Conservation (phyloP, 2,329 filamentous ascomycete species). For the Elsinoe ampelina region DNA sequence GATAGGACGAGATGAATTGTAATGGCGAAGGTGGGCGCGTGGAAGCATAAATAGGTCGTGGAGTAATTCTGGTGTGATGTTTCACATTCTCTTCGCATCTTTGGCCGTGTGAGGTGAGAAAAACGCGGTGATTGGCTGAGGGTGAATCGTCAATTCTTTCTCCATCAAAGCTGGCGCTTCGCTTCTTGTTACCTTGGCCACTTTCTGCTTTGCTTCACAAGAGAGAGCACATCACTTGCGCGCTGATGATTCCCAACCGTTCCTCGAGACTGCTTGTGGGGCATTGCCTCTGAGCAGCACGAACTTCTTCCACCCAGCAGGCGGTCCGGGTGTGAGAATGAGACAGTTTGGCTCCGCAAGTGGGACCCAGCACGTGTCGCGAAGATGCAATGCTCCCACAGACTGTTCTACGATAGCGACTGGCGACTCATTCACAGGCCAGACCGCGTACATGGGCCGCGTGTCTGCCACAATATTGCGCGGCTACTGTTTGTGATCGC, state of each 20-base stretch:
- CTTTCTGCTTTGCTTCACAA: background rate
- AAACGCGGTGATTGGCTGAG: constrained; percentile 1
- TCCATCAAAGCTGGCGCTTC: background rate
- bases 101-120: background rate
- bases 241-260: too few relatives aligned
- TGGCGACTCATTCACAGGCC: too few relatives aligned
- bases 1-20: constrained; percentile 1
- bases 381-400: background rate
- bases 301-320: too few relatives aligned
- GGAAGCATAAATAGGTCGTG: background rate
- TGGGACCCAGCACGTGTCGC: background rate
- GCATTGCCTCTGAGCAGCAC: too few relatives aligned
- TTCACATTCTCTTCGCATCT: background rate
- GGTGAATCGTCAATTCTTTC: constrained; percentile 2
- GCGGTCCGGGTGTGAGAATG: background rate
- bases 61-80: background rate
- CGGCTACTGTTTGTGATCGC: background rate
- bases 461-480: constrained; percentile 8
- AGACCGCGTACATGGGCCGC: background rate
- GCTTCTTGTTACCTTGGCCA: background rate
- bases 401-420: too few relatives aligned
- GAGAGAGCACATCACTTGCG: background rate
- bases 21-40: background rate
- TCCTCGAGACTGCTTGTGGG: too few relatives aligned
- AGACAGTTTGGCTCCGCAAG: background rate